Evolutionary conservation across 2,329 filamentous ascomycete species (phyloP).

Genomic region (Diaporthe vexans): DNA sequence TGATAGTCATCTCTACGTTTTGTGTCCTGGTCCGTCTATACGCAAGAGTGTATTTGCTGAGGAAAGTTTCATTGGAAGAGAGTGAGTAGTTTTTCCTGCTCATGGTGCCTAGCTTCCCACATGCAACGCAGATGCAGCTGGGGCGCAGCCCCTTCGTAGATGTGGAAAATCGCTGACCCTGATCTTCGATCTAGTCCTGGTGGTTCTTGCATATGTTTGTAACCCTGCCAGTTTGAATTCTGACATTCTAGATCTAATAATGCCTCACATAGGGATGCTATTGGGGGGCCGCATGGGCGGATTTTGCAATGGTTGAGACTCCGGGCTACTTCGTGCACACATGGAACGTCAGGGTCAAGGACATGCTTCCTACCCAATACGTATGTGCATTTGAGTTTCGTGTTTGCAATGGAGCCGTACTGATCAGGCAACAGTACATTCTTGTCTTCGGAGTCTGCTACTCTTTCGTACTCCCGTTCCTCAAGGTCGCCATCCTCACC

Average conservation of each 20-base stretch:
- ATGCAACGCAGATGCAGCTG: background rate
- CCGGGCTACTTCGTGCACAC: conserved; percentile 55
- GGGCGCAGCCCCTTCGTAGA: background rate
- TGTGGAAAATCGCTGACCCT: conserved; percentile 16
- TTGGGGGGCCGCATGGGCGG: conserved; percentile 35
- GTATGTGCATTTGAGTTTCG: conserved; percentile 43
- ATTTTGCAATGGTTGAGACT: conserved; percentile 44
- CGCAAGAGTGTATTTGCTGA: conserved; percentile 19
- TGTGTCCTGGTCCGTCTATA: conserved; percentile 38
- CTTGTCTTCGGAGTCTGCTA: conserved; percentile 54
- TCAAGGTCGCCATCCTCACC: conserved; percentile 58
- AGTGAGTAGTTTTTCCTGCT: conserved; percentile 14
- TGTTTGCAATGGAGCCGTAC: background rate
- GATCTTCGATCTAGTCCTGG: conserved; percentile 3
- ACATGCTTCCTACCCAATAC: conserved; percentile 47
- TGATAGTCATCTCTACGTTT: conserved; percentile 36
- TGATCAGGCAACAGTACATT: conserved; percentile 46
- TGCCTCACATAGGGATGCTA: conserved; percentile 26
- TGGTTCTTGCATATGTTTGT: conserved; percentile 37
- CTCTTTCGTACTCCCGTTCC: conserved; percentile 52
- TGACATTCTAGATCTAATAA: background rate
- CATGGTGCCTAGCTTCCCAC: background rate
- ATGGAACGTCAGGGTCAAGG: conserved; percentile 50
- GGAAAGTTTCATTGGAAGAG: conserved; percentile 24
- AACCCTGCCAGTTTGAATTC: background rate